Base-by-base conservation (phyloP, 805 yeast genomes). In the Sugiyamaella mastotermitis region DNA sequence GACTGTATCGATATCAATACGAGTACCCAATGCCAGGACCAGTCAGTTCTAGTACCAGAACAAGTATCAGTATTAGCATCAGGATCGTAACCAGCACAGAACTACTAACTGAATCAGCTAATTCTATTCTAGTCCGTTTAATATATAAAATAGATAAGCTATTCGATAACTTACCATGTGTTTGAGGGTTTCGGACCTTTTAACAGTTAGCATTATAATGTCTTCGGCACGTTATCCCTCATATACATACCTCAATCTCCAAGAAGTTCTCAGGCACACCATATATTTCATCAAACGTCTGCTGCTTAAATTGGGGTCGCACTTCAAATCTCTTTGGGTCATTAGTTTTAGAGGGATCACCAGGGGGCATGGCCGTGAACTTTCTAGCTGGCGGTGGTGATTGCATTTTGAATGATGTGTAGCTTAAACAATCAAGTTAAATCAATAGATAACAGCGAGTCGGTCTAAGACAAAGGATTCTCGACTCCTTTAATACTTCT, bases 251-350 rank as follows among this genome's bases (percentile, higher is more conserved):
- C 59, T 88, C 97, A 24, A 92, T 78, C 61, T 90, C 98, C 28
- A 90, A 70, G 54, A 87, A 85, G 62, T 86, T 85, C 60, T 92
- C 97, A 0, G 97, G 97, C 51, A 83, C 94, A 0, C 94, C 95
- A 55, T 92, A 92, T 30, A 83, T 71, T 51, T 86, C 95, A 46
- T 76, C 83, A 57, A 79, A 80, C 3, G 85, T 71, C 58, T 82
- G 90, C 43, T 68, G 71, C 48, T 65, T 72, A 46, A 61, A 56
- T 43, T 55, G 62, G 43, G 65, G 67, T n/a, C 66, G 52, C 20
- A 57, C 50, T 36, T 57, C 60, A 32, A 48, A 49, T 24, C 57
- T 41, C 37, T 52, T 51, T 13, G 53, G 34, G 22, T 45, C 49
- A 22, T 39, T 39, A 13, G 48, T 21, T 14, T 28, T 34, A 24